A percentile compares a stretch with the other conserved stretches of the same genome.
These are phyloP conservation scores for Quillaja saponaria DNA, from an alignment of 306 rosid species.

Conservation along the genomic window DNA sequence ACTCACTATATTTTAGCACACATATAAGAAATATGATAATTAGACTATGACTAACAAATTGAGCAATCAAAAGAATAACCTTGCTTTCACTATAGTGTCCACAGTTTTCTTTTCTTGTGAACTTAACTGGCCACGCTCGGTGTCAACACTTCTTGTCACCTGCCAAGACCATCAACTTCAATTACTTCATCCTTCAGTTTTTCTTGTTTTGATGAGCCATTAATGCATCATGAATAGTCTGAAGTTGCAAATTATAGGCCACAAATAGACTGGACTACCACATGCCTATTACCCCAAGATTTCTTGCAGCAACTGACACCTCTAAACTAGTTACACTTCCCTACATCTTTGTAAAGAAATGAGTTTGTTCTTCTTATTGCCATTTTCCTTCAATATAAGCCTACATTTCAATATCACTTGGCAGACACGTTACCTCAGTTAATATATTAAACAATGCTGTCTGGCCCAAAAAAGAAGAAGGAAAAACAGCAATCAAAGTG, in stretches of 20 bases:
- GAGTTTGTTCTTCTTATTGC: too few species aligned
- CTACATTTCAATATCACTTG: conserved; percentile 20
- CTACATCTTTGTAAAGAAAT: conserved; percentile 3
- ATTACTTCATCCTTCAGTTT: too few species aligned
- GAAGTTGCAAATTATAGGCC: not conserved
- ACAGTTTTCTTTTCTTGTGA: conserved; percentile 87
- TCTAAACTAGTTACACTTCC: conserved; percentile 17
- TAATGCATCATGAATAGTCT: conserved; percentile 23
- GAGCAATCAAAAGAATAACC: conserved; percentile 45
- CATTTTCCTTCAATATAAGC: not conserved
- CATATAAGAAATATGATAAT: conserved; percentile 13
- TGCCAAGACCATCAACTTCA: conserved; percentile 31
- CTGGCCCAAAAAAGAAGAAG: not conserved
- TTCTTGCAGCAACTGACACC: conserved; percentile 21
- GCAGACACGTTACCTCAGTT: conserved; percentile 14
- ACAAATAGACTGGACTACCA: conserved; percentile 15
- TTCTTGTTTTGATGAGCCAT: too few species aligned
- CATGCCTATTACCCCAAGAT: not conserved
- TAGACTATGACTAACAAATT: not conserved
- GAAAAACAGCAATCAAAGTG: not conserved
- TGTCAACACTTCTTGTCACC: conserved; percentile 97
- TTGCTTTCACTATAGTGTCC: conserved; percentile 91
- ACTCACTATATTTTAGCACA: conserved; percentile 48
- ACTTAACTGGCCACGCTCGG: conserved; percentile 72
- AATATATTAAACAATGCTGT: not conserved